Conservation (phyloP, 2,329 filamentous ascomycete species). For the Diaporthe humulicola region DNA sequence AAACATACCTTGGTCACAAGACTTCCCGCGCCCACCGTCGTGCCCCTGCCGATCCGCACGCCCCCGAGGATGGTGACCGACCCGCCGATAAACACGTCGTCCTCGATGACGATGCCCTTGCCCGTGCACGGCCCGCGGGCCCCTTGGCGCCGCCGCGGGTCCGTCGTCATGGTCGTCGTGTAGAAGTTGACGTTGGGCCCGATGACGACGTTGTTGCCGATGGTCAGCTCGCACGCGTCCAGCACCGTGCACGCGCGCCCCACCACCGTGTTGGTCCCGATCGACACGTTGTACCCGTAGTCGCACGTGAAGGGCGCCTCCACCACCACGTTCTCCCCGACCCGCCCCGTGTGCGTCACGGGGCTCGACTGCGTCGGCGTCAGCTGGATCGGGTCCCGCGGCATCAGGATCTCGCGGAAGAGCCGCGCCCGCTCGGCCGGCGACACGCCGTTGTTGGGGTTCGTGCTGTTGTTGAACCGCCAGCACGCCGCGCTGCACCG, state of each 20-base stretch:
- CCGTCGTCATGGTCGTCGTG: slow-evolving; percentile 79
- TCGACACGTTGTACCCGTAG: slow-evolving; percentile 91
- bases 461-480: slow-evolving; percentile 87
- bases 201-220: slow-evolving; percentile 82
- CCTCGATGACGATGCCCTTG: slow-evolving; percentile 81
- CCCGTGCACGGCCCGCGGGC: slow-evolving; percentile 80
- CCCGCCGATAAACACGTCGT: slow-evolving; percentile 87
- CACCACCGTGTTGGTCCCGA: slow-evolving; percentile 88
- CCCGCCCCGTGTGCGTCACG: slow-evolving; percentile 68
- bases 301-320: slow-evolving; percentile 93
- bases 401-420: slow-evolving; percentile 79
- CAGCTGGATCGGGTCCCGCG: slow-evolving; percentile 67
- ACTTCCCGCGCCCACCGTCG: slow-evolving; percentile 84
- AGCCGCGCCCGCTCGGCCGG: slow-evolving; percentile 76
- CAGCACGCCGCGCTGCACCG: slow-evolving; percentile 85
- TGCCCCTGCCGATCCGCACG: slow-evolving; percentile 83
- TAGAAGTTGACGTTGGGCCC: slow-evolving; percentile 91
- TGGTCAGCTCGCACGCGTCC: slow-evolving; percentile 85
- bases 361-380: slow-evolving; percentile 68
- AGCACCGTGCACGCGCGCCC: slow-evolving; percentile 87
- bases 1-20: slow-evolving; percentile 81
- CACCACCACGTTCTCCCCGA: slow-evolving; percentile 83
- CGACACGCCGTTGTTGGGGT: slow-evolving; percentile 79
- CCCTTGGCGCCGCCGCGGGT: slow-evolving; percentile 80
- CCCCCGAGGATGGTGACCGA: slow-evolving; percentile 84